Conservation (phyloP, 352 stramenopile genomes). For the Phytophthora citricola region DNA sequence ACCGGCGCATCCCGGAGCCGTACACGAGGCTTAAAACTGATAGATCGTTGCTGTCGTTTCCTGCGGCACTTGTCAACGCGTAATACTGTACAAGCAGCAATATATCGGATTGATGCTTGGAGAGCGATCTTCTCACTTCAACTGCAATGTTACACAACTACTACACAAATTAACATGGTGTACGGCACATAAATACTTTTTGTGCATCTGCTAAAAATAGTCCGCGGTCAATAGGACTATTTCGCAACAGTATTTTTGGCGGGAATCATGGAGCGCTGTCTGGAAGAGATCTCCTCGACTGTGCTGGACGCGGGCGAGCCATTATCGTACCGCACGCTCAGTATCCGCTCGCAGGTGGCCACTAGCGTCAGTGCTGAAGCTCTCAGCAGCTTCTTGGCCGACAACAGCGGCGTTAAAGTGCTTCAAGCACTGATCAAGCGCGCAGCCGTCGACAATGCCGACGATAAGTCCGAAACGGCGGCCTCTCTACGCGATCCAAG, state of each 20-base stretch:
- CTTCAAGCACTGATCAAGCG: slow-evolving; percentile 53
- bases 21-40: no score
- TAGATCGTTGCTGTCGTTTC: no score
- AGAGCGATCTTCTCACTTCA: no score
- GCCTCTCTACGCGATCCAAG: slow-evolving; percentile 47
- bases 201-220: not conserved
- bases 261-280: slow-evolving; percentile 47
- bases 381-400: slow-evolving; percentile 44
- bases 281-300: slow-evolving; percentile 60
- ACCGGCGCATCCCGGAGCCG: no score
- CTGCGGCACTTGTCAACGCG: no score
- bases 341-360: slow-evolving; percentile 39
- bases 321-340: slow-evolving; percentile 64
- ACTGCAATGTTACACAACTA: no score
- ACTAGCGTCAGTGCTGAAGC: slow-evolving; percentile 39
- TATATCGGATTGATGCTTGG: no score
- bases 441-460: slow-evolving; percentile 3
- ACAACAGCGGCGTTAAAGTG: slow-evolving; percentile 42
- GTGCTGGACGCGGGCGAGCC: slow-evolving; percentile 64
- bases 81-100: no score
- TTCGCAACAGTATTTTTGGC: slow-evolving; percentile 14
- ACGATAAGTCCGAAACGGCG: slow-evolving; percentile 27
- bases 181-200: no score
- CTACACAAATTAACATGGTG: no score
- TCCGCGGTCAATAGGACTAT: no score